Evolutionary conservation across 2,329 filamentous ascomycete species (phyloP).

Genomic region (Ascochyta fabae): DNA sequence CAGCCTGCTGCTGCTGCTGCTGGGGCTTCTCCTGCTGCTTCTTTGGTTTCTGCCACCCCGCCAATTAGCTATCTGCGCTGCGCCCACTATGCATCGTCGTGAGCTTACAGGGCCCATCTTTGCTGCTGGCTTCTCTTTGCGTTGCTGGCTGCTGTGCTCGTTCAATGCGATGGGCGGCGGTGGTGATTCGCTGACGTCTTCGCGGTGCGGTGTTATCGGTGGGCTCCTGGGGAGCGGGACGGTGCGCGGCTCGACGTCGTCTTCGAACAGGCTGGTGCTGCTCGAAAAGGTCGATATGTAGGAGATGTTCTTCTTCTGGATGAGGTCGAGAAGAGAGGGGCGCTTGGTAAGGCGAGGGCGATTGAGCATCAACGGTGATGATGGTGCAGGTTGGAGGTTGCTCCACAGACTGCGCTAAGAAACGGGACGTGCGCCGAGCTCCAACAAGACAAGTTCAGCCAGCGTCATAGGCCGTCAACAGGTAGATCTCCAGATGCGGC

Average conservation of each 20-base stretch:
- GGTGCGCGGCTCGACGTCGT: slow-evolving; percentile 37
- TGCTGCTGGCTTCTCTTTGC: slow-evolving; percentile 19
- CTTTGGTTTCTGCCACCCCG: slow-evolving; percentile 41
- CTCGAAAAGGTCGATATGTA: slow-evolving; percentile 49
- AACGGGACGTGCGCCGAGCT: slow-evolving; percentile 14
- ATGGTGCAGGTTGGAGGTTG: slow-evolving; percentile 30
- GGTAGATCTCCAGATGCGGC: not conserved
- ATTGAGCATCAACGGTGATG: slow-evolving; percentile 57
- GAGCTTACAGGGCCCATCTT: slow-evolving; percentile 50
- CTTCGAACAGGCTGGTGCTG: slow-evolving; percentile 27
- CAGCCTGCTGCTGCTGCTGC: slow-evolving; percentile 48
- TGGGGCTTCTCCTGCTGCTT: slow-evolving; percentile 45
- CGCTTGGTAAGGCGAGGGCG: slow-evolving; percentile 65
- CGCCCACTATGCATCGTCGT: not conserved
- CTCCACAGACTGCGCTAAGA: slow-evolving; percentile 19
- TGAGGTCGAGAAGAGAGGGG: slow-evolving; percentile 68
- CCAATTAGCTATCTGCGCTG: slow-evolving; percentile 34
- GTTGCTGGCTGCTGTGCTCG: slow-evolving; percentile 24
- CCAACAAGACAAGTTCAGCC: slow-evolving; percentile 1
- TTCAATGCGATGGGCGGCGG: slow-evolving; percentile 35
- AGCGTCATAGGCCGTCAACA: slow-evolving; percentile 16
- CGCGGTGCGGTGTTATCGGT: slow-evolving; percentile 37
- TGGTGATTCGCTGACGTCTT: slow-evolving; percentile 30
- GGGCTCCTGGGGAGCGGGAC: slow-evolving; percentile 48
- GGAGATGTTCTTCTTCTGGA: slow-evolving; percentile 59